phyloP scores from a whole-genome alignment of 768 basidiomycete genomes.

The Suillus ampliporus region DNA sequence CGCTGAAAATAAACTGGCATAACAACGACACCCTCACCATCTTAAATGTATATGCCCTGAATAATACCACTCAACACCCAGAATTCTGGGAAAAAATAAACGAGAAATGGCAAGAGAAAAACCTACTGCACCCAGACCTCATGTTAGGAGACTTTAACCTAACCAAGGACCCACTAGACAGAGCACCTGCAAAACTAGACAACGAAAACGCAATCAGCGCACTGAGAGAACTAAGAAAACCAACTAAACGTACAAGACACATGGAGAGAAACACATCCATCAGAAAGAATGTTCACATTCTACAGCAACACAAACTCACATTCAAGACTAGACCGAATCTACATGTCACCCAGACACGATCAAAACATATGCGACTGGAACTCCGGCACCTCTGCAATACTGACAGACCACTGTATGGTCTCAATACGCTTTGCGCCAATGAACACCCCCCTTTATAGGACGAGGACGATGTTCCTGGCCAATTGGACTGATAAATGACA shows the following conservation, averaged over 20 bases:
- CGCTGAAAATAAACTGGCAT: conserved; percentile 25
- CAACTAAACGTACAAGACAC: no score
- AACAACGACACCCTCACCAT: conserved; percentile 25
- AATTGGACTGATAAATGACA: background rate
- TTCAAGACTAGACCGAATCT: background rate
- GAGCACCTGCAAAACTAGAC: no score
- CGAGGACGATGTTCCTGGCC: background rate
- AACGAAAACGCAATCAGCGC: no score
- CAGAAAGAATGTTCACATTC: background rate
- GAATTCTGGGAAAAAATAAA: conserved; percentile 32
- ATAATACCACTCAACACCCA: conserved; percentile 29
- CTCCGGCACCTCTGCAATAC: background rate
- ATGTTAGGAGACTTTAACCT: no score
- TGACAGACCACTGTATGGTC: background rate
- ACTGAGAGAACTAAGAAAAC: no score
- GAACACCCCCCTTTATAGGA: background rate
- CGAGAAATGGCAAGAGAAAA: no score
- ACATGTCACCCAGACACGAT: background rate
- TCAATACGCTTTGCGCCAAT: background rate
- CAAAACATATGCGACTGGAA: background rate
- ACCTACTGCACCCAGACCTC: no score
- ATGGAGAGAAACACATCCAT: background rate
- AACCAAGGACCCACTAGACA: no score
- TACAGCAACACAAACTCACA: background rate
- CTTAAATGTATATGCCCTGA: conserved; percentile 44